These are phyloP conservation scores for Dalechampia spathulata DNA, from an alignment of 441 rosid species.

Conservation along the genomic window DNA sequence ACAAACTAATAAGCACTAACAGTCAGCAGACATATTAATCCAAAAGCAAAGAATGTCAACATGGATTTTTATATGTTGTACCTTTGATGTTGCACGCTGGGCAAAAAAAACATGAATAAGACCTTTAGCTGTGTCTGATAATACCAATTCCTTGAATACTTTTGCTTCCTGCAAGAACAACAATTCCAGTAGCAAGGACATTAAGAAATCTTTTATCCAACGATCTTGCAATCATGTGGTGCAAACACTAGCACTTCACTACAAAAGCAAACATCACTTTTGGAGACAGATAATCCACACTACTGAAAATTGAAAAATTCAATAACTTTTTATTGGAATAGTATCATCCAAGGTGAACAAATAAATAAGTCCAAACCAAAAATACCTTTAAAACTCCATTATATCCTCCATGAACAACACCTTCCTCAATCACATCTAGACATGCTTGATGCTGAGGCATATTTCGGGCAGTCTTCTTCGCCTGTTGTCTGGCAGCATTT, in stretches of 20 bases:
- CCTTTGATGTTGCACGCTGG: slow-evolving; percentile 85
- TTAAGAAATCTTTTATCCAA: not conserved
- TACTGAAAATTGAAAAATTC: too few species aligned
- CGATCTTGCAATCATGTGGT: not conserved
- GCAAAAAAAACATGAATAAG: slow-evolving; percentile 86
- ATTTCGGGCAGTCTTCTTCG: slow-evolving; percentile 68
- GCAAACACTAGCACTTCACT: too few species aligned
- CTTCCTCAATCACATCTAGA: slow-evolving; percentile 90
- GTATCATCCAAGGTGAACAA: too few species aligned
- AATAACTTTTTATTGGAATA: too few species aligned
- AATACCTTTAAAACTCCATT: slow-evolving; percentile 81
- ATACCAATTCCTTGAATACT: slow-evolving; percentile 62
- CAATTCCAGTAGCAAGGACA: slow-evolving; percentile 6
- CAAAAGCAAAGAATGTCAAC: too few species aligned
- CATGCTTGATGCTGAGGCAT: slow-evolving; percentile 86
- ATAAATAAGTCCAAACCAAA: too few species aligned
- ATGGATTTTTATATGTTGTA: slow-evolving; percentile 10
- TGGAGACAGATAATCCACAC: too few species aligned
- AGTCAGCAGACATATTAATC: too few species aligned
- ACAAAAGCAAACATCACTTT: too few species aligned
- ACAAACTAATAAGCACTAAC: too few species aligned
- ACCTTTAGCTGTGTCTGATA: slow-evolving; percentile 70
- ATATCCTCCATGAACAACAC: slow-evolving; percentile 86
- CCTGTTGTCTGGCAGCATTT: slow-evolving; percentile 55
- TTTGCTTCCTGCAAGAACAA: slow-evolving; percentile 66